phyloP scores from a whole-genome alignment of 2,329 filamentous ascomycete genomes.

The Beauveria sp. region DNA sequence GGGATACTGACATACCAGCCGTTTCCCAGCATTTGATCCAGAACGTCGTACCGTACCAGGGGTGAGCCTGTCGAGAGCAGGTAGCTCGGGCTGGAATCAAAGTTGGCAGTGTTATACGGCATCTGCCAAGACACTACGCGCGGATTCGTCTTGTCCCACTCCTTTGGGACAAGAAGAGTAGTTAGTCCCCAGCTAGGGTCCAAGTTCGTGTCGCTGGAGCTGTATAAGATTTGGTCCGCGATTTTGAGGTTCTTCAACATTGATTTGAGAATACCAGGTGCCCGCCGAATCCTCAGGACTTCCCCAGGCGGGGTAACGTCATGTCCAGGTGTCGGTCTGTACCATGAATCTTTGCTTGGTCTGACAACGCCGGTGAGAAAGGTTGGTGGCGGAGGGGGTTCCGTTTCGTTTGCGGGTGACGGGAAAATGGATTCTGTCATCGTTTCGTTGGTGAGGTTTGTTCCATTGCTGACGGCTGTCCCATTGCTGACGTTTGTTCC shows the following conservation, averaged over 20 bases:
- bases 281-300: conserved; percentile 6
- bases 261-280: conserved; percentile 14
- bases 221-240: conserved; percentile 28
- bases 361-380: no score
- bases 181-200: conserved; percentile 28
- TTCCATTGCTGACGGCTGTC: no score
- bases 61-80: conserved; percentile 15
- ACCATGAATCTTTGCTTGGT: conserved; percentile 24
- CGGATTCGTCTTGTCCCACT: neutral
- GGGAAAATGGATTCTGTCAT: no score
- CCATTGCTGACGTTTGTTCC: no score
- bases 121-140: conserved; percentile 31
- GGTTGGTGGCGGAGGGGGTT: no score
- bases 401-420: no score
- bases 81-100: conserved; percentile 31
- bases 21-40: conserved; percentile 24
- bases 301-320: neutral
- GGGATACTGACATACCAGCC: conserved; percentile 39
- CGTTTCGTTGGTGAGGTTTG: no score
- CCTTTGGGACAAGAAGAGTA: conserved; percentile 23
- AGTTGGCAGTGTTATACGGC: conserved; percentile 27
- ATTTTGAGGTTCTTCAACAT: conserved; percentile 4
- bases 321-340: conserved; percentile 19
- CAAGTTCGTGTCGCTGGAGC: conserved; percentile 26
- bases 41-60: conserved; percentile 8